Base-by-base conservation (phyloP, 148 eudicot genomes). In the Hydrangea macrophylla region DNA sequence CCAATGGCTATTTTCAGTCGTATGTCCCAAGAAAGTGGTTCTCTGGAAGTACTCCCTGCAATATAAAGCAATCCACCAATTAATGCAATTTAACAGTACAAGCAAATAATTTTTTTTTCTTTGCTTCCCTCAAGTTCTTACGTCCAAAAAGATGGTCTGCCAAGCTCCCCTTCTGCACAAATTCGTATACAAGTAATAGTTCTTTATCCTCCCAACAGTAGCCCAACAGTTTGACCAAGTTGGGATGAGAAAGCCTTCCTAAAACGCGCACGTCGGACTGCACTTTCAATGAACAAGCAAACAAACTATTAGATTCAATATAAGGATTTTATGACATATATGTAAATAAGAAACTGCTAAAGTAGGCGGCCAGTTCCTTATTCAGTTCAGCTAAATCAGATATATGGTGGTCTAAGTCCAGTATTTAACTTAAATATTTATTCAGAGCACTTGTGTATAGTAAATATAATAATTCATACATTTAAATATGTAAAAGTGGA, bases 201-300 rank as follows among this genome's bases (percentile, higher is more conserved):
- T 80, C 86, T 31, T 68, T 37, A 62, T 85, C 86, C 70, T 85
- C 86, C 84, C 81, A 78, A 32, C 89, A 85, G 65, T 85, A 85
- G 6, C 86, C 89, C 70, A 85, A 60, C 56, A 85, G 77, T 73
- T 78, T 85, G 6, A 85, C 89, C 60, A 85, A 69, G 58, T 83
- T 83, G 1, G 84, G 86, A 76, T 85, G 89, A 25, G 77, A 83
- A 44, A 85, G 81, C 40, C 81, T 78, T 62, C 86, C 89, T 67
- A 82, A 75, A 74, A 83, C 80, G 60, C 80, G 73, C 64, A 82
- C 89, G 67, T 85, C 89, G 2, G 89, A 82, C 89, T 85, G 78
- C 79, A 78, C 39, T 75, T 56, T 22, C 6, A 58, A 31, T 60
- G 35, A 58, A 55, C 35, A 24, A 17, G 48, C 13, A 59, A 58